phyloP scores from a whole-genome alignment of 768 basidiomycete species.

The Auricularia sp. region DNA sequence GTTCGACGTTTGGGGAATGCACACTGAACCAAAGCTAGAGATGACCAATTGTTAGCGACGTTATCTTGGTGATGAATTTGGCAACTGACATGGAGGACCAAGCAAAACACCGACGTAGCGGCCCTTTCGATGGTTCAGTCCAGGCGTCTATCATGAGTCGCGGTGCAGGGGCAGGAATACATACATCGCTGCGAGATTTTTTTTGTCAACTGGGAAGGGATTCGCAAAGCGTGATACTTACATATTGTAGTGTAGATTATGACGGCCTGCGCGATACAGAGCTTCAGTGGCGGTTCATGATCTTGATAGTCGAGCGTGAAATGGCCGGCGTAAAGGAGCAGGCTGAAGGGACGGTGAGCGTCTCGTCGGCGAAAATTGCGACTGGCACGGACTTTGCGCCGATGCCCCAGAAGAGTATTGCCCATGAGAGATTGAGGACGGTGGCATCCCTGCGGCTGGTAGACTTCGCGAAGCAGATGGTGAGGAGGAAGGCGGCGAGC shows the following conservation, averaged over 20 bases:
- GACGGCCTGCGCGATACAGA: neutral
- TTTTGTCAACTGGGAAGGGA: too few relatives aligned
- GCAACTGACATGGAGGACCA: neutral
- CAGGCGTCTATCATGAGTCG: neutral
- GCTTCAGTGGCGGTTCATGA: neutral
- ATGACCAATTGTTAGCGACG: too few relatives aligned
- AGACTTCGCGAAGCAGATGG: neutral
- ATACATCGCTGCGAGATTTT: neutral
- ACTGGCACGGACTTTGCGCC: neutral
- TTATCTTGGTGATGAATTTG: too few relatives aligned
- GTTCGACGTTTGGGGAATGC: neutral
- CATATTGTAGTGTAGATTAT: neutral
- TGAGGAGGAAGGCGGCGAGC: neutral
- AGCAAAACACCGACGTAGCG: neutral
- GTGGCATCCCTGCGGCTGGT: neutral
- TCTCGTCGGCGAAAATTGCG: too few relatives aligned
- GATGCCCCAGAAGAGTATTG: neutral
- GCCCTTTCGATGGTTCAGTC: neutral
- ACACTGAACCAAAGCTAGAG: neutral
- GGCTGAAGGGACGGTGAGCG: too few relatives aligned
- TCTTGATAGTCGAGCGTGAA: neutral
- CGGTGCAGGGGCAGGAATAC: neutral
- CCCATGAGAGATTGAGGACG: neutral
- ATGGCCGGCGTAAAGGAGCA: neutral
- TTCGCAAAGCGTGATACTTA: neutral